Percentiles rank a stretch among this genome's conserved stretches.
Conservation (phyloP, 2,329 filamentous ascomycete species). For the Fusarium mexicanum region DNA sequence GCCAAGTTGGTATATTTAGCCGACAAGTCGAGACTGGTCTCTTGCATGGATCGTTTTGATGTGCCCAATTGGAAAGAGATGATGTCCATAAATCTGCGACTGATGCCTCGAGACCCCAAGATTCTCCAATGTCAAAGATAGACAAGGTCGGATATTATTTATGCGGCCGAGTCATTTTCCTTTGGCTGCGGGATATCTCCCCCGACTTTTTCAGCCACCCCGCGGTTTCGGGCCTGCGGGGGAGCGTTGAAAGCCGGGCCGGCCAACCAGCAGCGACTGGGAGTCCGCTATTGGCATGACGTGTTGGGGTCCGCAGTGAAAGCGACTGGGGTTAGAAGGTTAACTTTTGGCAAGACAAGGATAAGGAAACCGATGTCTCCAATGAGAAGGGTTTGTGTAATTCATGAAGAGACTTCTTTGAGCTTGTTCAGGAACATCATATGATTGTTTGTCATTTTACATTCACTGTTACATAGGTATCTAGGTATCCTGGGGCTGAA, state of each 20-base stretch:
- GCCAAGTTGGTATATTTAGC: neutral
- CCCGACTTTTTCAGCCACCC: constrained; percentile 37
- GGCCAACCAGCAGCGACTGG: constrained; percentile 17
- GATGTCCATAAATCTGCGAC: neutral
- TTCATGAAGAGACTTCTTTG: neutral
- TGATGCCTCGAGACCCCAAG: neutral
- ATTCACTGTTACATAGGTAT: neutral
- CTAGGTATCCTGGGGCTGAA: neutral
- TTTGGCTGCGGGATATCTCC: neutral
- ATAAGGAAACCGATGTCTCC: neutral
- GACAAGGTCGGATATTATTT: neutral
- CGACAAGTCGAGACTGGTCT: neutral
- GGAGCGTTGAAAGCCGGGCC: constrained; percentile 10
- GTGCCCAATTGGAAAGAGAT: neutral
- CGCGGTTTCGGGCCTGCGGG: constrained; percentile 34
- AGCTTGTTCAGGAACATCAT: neutral
- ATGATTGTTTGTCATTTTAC: neutral
- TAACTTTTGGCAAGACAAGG: constrained; percentile 7
- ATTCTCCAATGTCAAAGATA: neutral
- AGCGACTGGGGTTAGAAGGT: neutral
- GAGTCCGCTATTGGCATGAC: constrained; percentile 23
- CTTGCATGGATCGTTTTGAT: neutral
- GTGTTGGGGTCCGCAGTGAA: constrained; percentile 9
- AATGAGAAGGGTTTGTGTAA: neutral
- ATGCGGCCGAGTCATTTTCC: constrained; percentile 1